phyloP scores from a whole-genome alignment of 306 rosid species.

The Ammopiptanthus mongolicus region DNA sequence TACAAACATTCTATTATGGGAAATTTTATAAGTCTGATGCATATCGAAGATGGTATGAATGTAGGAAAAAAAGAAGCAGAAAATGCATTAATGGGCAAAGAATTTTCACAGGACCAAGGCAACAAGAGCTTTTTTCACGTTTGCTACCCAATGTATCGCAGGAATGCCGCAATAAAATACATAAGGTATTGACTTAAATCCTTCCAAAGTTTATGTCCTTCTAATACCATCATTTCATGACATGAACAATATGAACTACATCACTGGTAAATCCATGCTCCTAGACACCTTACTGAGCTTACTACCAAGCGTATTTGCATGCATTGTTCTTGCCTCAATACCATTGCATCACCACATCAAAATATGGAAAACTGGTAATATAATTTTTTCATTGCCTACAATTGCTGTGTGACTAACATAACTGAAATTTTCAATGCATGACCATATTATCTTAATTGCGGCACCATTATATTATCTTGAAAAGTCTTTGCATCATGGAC shows the following conservation, averaged over 20 bases:
- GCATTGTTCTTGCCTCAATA: too few species aligned
- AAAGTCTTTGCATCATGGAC: background rate
- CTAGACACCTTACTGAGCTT: too few species aligned
- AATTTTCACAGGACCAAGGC: conserved; percentile 53
- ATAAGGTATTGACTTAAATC: conserved; percentile 39
- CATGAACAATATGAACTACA: too few species aligned
- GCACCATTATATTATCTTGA: background rate
- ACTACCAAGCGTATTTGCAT: too few species aligned
- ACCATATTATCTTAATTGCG: background rate
- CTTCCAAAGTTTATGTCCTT: background rate
- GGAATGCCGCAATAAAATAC: conserved; percentile 26
- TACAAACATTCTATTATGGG: conserved; percentile 54
- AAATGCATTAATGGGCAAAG: conserved; percentile 37
- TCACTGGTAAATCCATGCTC: too few species aligned
- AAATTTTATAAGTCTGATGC: conserved; percentile 43
- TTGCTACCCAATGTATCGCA: conserved; percentile 34
- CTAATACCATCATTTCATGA: background rate
- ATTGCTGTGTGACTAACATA: background rate
- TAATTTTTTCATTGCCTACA: background rate
- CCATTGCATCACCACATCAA: too few species aligned
- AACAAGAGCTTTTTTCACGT: conserved; percentile 51
- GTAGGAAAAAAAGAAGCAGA: conserved; percentile 37
- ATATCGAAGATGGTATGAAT: conserved; percentile 44
- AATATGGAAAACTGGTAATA: background rate
- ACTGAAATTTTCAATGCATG: background rate